A percentile compares a stretch with the other conserved stretches of the same genome.
Conservation (phyloP, 345 rosid species). For the Rhizophora apiculata region DNA sequence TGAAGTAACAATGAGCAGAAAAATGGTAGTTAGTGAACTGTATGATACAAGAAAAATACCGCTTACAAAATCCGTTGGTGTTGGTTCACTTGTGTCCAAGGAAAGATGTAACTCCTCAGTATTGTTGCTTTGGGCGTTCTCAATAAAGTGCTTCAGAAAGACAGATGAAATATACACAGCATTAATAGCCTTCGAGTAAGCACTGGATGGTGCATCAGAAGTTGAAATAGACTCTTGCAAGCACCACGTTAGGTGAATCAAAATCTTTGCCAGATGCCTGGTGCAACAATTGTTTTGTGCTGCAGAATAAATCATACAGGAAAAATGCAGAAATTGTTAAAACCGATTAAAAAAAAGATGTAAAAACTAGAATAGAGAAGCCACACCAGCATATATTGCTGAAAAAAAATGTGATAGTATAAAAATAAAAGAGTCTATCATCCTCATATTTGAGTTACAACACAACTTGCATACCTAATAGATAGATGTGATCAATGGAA, state of each 20-base stretch:
- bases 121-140: conserved; percentile 51
- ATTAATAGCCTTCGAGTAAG: conserved; percentile 63
- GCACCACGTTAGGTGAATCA: conserved; percentile 76
- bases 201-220: conserved; percentile 40
- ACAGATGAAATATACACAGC: conserved; percentile 75
- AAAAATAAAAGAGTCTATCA: background rate
- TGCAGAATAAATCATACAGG: conserved; percentile 27
- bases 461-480: too few species aligned
- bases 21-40: background rate
- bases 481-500: too few species aligned
- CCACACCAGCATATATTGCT: background rate
- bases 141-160: conserved; percentile 72
- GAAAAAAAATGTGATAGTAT: background rate
- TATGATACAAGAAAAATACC: conserved; percentile 37
- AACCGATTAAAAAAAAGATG: background rate
- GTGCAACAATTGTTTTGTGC: conserved; percentile 71
- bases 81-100: conserved; percentile 61
- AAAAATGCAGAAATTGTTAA: background rate
- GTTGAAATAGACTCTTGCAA: conserved; percentile 66
- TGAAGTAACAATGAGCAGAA: background rate
- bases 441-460: too few species aligned
- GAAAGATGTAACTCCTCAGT: conserved; percentile 57
- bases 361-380: background rate
- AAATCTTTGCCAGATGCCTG: conserved; percentile 82
- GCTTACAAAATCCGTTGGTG: conserved; percentile 46